Base-by-base conservation (phyloP, 1,284 basidiomycete species). In the Mycosarcoma maydis region DNA sequence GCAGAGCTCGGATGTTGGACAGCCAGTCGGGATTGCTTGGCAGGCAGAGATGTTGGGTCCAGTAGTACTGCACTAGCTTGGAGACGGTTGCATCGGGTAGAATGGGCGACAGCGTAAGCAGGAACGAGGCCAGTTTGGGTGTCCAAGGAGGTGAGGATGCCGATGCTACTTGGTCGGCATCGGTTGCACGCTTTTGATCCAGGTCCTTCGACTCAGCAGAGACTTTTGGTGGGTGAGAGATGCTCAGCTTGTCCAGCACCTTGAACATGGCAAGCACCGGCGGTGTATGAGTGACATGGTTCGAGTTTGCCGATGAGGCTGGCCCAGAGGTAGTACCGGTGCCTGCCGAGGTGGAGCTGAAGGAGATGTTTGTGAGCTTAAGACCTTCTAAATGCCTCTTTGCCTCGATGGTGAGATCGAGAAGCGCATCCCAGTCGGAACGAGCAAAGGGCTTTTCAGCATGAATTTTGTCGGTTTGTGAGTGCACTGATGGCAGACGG, bases 1-100 rank as follows among this genome's bases (percentile, higher is more conserved):
- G 44, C 2, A 81, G 72, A 9, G 59, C 53, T 10, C 66, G 59
- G 24, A 78, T 71, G 56, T 78, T 77, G 32, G 48, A 38, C 22
- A 81, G 71, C 80, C 80, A 81, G 11, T 72, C 61, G 2, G 75
- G 59, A 17, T 72, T 70, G 47, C 75, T 73, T 3, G 80, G 80
- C 17, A 81, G 46, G 49, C 78, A 80, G 17, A 73, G 71, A 45
- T 78, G 73, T 50, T 78, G 71, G 1, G 52, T 46, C 42, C 71
- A 67, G 52, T 74, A 74, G 58, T 73, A 76, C 16, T 70, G 57
- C 10, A 81, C 60, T 27, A 81, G 62, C 24, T 77, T 71, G 6
- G 69, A 68, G 14, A 76, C 54, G 17, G 73, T 71, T 3, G 44
- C 37, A 23, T 80, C 77, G 11, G 78, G 76, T 19, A 81, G 52